These are phyloP conservation scores for Trebouxia sp. DNA, from an alignment of 139 green algal genomes.

Conservation along the genomic window DNA sequence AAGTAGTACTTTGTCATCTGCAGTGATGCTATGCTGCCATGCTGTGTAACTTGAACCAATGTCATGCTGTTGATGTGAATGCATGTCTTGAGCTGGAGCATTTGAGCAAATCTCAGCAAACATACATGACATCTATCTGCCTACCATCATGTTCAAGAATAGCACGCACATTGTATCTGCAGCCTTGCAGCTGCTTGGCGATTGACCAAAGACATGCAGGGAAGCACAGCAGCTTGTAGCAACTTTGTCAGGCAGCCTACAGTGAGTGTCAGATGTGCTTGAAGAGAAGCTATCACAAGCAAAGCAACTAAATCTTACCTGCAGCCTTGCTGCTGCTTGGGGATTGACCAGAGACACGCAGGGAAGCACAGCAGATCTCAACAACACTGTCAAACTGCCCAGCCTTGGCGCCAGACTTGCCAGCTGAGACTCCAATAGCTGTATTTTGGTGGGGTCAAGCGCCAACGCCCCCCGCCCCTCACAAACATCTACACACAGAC, in stretches of 20 bases:
- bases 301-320: background rate
- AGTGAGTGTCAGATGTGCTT: no score
- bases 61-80: no score
- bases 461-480: background rate
- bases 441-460: background rate
- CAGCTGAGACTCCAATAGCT: background rate
- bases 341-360: conserved; percentile 2
- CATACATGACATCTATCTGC: background rate
- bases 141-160: no score
- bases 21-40: no score
- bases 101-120: background rate
- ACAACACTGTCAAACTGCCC: background rate
- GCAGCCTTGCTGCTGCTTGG: background rate
- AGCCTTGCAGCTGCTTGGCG: no score
- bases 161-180: no score
- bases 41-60: no score
- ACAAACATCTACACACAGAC: background rate
- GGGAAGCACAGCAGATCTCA: background rate
- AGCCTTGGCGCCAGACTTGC: background rate
- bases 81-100: no score
- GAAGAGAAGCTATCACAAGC: no score
- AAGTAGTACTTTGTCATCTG: background rate
- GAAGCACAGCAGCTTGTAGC: no score
- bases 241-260: no score
- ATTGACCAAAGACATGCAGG: no score